Base-by-base conservation (phyloP, 1,284 basidiomycete species). In the Heterobasidion parviporum region DNA sequence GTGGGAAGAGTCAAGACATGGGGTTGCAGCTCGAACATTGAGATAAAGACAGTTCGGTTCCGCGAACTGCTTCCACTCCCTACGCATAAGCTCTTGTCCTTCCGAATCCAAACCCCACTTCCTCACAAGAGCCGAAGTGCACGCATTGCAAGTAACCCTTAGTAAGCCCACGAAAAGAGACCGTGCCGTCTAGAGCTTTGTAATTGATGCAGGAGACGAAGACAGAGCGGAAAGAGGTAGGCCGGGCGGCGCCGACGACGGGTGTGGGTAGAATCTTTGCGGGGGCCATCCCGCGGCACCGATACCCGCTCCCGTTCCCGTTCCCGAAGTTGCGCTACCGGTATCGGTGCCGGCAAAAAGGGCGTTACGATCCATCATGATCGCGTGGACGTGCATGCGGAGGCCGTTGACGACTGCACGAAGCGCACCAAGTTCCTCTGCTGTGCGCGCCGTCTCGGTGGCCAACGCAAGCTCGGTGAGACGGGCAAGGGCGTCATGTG, bases 361-460 rank as follows among this genome's bases (percentile, higher is more conserved):
- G 8, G 52, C 54, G 34, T 51, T 57, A 15, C 59, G 59, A 10
- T 61, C 60, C 59, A 61, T 61, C 32, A 61, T 56, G 18, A 61
- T 53, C 34, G 60, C 56, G n/a, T 61, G 60, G 60, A 89, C 83
- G 77, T 92, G 91, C 80, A 92, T 88, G 50, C 91, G 76, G 58
- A 94, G 70, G 0, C 89, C 89, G 59, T 90, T 85, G 48, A 93
- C 77, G 53, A 81, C 85, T 18, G 82, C 86, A 56, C 87, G 77
- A 56, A 94, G 64, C 9, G 83, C 82, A 57, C 83, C 82, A 33
- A 92, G 76, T 65, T 94, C 91, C 18, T 54, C 53, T 14, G 20
- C 16, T 16, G 53, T 54, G 44, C 53, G 53, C 62, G 93, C 91
- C 53, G 81, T 79, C 68, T 92, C 90, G 55, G 89, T 87, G 47